Base-by-base conservation (phyloP, 768 basidiomycete genomes). In the Leccinum imitatum region DNA sequence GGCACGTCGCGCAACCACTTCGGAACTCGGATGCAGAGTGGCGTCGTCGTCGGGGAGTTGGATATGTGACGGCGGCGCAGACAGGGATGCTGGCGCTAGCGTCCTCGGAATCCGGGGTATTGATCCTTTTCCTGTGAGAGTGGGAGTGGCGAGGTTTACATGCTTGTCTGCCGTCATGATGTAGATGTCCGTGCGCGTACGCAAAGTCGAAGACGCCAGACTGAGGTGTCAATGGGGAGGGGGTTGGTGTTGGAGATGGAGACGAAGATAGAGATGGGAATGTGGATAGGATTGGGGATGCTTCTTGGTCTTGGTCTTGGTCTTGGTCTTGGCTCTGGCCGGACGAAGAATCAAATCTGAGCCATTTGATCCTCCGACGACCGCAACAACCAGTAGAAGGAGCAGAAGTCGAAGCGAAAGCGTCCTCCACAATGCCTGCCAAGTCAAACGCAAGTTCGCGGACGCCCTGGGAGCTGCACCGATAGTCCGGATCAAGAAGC, bases 1-100 rank as follows among this genome's bases (percentile, higher is more conserved):
- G 67, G 62, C 70, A 72, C 11, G 70, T 69, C 6, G 61, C 54
- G 59, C 70, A 71, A 50, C 70, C 70, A 60, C 67, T 72, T 6
- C 70, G 71, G 63, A 72, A 71, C 58, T 54, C 65, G 23, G 59
- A 57, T 27, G 46, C 41, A 11, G 63, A 60, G 39, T 59, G 59
- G 19, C 35, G 50, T 57, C 62, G 61, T 55, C 46, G 53, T 17
- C 41, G 41, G 41, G 41, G 41, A n/a, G 41, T n/a, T 41, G n/a
- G 9, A n/a, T 1, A n/a, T 41, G 41, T n/a, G 41, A 41, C n/a
- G n/a, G 41, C 41, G n/a, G 41, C 8, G n/a, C 41, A 41, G 41
- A n/a, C n/a, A 41, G 17, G 41, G 63, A 56, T 37, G 17, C 56
- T 30, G 21, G 13, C 25, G 8, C 52, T 7, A 27, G 56, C 30